These are phyloP conservation scores for Tilletiaria anomala DNA, from an alignment of 1,284 basidiomycete genomes.

Conservation along the genomic window DNA sequence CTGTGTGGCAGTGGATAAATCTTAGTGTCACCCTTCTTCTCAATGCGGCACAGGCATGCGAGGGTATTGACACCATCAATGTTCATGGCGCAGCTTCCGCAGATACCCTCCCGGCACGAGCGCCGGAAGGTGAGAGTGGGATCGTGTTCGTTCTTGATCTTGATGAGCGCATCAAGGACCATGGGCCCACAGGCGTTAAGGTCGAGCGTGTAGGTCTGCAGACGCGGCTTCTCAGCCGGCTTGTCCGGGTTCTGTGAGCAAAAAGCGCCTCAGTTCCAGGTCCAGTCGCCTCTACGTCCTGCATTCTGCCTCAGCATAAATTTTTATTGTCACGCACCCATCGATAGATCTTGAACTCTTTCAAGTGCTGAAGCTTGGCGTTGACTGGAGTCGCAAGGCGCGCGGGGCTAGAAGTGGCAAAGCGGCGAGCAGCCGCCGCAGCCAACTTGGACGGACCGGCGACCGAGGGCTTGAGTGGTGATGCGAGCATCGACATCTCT, in stretches of 20 bases:
- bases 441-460: too few species aligned
- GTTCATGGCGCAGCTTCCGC: conserved; percentile 98
- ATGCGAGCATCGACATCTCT: too few species aligned
- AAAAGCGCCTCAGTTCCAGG: background rate
- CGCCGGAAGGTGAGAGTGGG: conserved; percentile 90
- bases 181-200: conserved; percentile 91
- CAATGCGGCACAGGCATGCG: conserved; percentile 90
- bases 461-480: too few species aligned
- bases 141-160: conserved; percentile 98
- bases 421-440: background rate
- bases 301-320: background rate
- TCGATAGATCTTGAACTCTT: conserved; percentile 39
- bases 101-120: conserved; percentile 94
- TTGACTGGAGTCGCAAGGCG: background rate
- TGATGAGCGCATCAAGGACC: conserved; percentile 80
- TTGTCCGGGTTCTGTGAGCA: conserved; percentile 67
- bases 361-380: conserved; percentile 26
- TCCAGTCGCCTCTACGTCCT: background rate
- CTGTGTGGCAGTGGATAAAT: conserved; percentile 98
- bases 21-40: conserved; percentile 63
- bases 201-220: conserved; percentile 86
- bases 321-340: conserved; percentile 16
- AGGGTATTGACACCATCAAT: conserved; percentile 90
- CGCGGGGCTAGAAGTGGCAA: background rate
- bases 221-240: conserved; percentile 74